These are phyloP conservation scores for Xanthoconium separans DNA, from an alignment of 1,284 basidiomycete genomes.

Conservation along the genomic window DNA sequence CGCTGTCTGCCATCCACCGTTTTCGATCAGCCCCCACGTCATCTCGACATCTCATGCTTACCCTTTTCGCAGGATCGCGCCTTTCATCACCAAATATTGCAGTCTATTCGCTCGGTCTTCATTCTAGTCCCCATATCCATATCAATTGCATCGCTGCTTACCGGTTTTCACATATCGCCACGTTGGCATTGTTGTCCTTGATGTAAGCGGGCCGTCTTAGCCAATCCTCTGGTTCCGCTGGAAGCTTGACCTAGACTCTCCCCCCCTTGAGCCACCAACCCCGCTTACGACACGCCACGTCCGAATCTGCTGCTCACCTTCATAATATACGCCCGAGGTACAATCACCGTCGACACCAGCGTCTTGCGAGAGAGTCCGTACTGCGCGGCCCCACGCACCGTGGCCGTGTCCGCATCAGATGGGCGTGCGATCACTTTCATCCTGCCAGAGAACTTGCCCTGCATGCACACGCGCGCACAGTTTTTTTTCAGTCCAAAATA, in stretches of 20 bases:
- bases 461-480: neutral
- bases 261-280: neutral
- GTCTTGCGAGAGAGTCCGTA: conserved; percentile 75
- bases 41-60: conserved; percentile 31
- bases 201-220: conserved; percentile 81
- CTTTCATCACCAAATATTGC: conserved; percentile 80
- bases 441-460: conserved; percentile 62
- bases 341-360: conserved; percentile 75
- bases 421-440: conserved; percentile 76
- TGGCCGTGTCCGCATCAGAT: conserved; percentile 80
- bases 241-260: conserved; percentile 62
- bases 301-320: conserved; percentile 48
- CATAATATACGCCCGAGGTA: conserved; percentile 80
- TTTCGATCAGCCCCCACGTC: conserved; percentile 21
- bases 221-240: conserved; percentile 77
- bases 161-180: conserved; percentile 80
- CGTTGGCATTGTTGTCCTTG: conserved; percentile 67
- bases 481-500: neutral
- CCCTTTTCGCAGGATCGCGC: conserved; percentile 81
- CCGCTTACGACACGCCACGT: neutral
- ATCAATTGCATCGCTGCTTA: conserved; percentile 27
- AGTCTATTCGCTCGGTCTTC: conserved; percentile 45
- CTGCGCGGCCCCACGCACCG: conserved; percentile 75
- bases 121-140: conserved; percentile 17
- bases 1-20: conserved; percentile 52